A percentile compares a stretch with the other conserved stretches of the same genome.
These are phyloP conservation scores for Camellia granthamiana DNA, from an alignment of 148 eudicot genomes.

Conservation along the genomic window DNA sequence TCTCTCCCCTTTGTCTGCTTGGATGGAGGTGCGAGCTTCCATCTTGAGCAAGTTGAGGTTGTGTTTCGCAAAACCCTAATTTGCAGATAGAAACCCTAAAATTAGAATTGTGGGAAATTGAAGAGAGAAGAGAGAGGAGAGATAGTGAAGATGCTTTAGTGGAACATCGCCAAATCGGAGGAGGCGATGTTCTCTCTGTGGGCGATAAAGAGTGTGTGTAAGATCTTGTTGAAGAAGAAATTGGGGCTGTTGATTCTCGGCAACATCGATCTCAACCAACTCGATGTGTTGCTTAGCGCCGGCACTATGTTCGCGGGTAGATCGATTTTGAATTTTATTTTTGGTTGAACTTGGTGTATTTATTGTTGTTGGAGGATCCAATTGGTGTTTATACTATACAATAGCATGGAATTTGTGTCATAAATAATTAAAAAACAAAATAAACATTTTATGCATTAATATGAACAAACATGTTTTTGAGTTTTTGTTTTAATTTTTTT, in stretches of 20 bases:
- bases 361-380: background rate
- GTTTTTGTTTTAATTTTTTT: no score
- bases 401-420: no score
- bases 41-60: conserved; percentile 7
- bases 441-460: no score
- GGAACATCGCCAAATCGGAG: conserved; percentile 79
- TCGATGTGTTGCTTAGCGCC: conserved; percentile 76
- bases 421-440: no score
- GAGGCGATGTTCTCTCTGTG: conserved; percentile 75
- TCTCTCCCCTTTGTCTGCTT: background rate
- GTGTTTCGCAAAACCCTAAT: background rate
- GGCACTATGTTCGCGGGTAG: conserved; percentile 28
- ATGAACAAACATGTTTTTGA: no score
- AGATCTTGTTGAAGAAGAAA: conserved; percentile 84
- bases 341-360: background rate
- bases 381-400: background rate
- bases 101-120: background rate
- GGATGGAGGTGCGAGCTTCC: conserved; percentile 39
- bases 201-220: conserved; percentile 65
- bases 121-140: background rate
- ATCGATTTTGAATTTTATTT: no score
- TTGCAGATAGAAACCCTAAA: background rate
- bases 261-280: conserved; percentile 83
- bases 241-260: conserved; percentile 71
- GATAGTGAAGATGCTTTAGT: conserved; percentile 47